Conservation (phyloP, 495 filamentous ascomycete genomes). For the Zalerion maritima region DNA sequence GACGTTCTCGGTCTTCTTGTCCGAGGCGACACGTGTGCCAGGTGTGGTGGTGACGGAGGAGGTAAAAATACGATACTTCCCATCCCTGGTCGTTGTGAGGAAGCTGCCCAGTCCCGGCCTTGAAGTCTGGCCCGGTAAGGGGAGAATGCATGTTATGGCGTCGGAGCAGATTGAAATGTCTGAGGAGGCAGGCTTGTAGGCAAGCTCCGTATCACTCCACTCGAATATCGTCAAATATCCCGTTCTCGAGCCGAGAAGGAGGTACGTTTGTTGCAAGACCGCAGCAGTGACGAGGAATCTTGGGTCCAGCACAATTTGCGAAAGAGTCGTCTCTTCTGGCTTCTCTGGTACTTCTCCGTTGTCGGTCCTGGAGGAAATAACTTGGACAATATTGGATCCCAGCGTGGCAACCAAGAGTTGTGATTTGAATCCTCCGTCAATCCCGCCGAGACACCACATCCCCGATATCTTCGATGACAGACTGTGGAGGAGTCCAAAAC, state of each 20-base stretch:
- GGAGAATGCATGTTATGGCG: slow-evolving; percentile 51
- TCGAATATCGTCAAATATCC: slow-evolving; percentile 46
- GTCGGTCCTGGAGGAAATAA: too few relatives aligned
- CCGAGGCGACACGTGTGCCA: too few relatives aligned
- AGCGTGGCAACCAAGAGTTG: slow-evolving; percentile 10
- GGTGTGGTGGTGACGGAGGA: too few relatives aligned
- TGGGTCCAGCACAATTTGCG: slow-evolving; percentile 12
- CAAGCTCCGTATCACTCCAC: slow-evolving; percentile 10
- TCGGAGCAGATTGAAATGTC: slow-evolving; percentile 44
- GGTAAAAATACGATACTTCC: slow-evolving; percentile 53
- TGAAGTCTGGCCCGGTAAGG: slow-evolving; percentile 14
- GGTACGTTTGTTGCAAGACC: slow-evolving; percentile 21
- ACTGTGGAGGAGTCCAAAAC: too few relatives aligned
- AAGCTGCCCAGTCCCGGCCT: slow-evolving; percentile 22
- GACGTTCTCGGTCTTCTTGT: too few relatives aligned
- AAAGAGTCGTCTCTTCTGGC: too few relatives aligned
- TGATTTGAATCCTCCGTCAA: slow-evolving; percentile 8
- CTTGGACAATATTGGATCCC: slow-evolving; percentile 4
- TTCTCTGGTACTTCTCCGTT: too few relatives aligned
- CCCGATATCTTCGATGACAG: slow-evolving; percentile 10
- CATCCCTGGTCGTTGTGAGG: slow-evolving; percentile 61
- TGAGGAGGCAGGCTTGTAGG: slow-evolving; percentile 13
- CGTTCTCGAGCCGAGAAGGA: slow-evolving; percentile 55
- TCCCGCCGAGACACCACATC: slow-evolving; percentile 18
- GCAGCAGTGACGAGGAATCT: slow-evolving; percentile 27